Evolutionary conservation across 352 stramenopile genomes (phyloP), one percentile per base, ranked within the genome.

Genomic region (Plasmopara viticola): DNA sequence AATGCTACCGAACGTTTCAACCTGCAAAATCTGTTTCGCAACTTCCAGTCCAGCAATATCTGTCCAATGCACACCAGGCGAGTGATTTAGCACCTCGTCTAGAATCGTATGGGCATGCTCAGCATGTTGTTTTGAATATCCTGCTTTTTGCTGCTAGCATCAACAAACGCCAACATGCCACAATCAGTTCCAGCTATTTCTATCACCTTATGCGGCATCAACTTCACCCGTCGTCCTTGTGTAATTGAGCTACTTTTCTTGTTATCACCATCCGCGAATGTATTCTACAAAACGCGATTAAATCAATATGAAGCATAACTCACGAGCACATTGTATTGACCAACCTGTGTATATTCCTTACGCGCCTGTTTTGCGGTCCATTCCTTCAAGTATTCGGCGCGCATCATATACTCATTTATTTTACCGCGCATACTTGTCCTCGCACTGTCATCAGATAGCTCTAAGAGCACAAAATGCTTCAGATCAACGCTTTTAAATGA

Each of bases 1-100:
- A 44, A 44, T 10, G 14, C 25, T 29, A 10, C 41, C 10, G 38
- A 5, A 7, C 15, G 14, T 13, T 28, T 9, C 33, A 45, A 91
- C 81, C 77, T 94, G 81, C 35, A 95, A 66, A 40, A 94, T 91
- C 53, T 93, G 80, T 65, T 96, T 96, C 15, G 86, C 86, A 25
- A 93, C 62, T 8, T 78, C 63, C 20, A 96, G 54, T 1, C 86
- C 86, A 0, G 80, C 80, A 62, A 96, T 89, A 47, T 96, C 85
- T 9, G 68, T 64, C 86, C 86, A 96, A 33, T 68, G 64, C 4
- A 95, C 80, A 17, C 80, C 75, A 1, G 84, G 85, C 0, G 82
- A 92, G 25, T 77, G 70, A 29, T 95, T 78, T 28, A 92, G 53
- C 40, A 95, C 81, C 48, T 95, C 84, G 41, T 94, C 80, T 15